Base-by-base conservation (phyloP, 495 filamentous ascomycete genomes). In the Xylaria longipes region DNA sequence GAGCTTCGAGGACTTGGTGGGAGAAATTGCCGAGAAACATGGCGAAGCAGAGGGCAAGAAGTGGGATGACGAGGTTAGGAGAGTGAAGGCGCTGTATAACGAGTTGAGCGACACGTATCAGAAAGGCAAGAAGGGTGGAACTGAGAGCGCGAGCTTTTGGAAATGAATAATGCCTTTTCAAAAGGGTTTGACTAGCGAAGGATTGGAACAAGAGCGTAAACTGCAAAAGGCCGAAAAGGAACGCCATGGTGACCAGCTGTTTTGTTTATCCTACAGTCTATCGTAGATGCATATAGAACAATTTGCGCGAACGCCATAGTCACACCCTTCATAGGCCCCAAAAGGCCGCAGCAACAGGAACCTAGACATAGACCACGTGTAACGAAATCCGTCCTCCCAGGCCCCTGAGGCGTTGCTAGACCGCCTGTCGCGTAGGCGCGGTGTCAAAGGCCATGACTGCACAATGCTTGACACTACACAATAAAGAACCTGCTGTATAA, bases 61-160 rank as follows among this genome's bases (percentile, higher is more conserved):
- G 27, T 79, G 72, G 77, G 57, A 5, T 5, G 61, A 17, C 0
- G 81, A 83, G 78, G 74, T 83, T 14, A 58, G 35, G 9, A 72
- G 81, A 71, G 74, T 83, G 2, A 82, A 82, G 74, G 73, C 48
- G 48, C 37, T 82, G 61, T 83, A 83, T 70, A 76, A 77, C 52
- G 64, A 54, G 15, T 65, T 83, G 35, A 82, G 79, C 35, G 74
- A 77, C 43, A 80, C 79, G 5, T 82, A 82, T 46, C 82, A 82
- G 73, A 77, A 80, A 37, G 79, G 77, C 1, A 81, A 78, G 46
- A 74, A 73, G 61, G 69, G 66, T 0, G 80, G 80, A 4, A 75
- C 75, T 1, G 76, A 80, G 52, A 82, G 81, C 56, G 77, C 79
- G 1, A 83, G 82, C 57, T 77, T 82, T 25, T 83, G 81, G 82